Percentiles rank a stretch among this genome's conserved stretches.
These are phyloP conservation scores for Picochlorum sp. DNA, from an alignment of 139 green algal species.

Conservation along the genomic window DNA sequence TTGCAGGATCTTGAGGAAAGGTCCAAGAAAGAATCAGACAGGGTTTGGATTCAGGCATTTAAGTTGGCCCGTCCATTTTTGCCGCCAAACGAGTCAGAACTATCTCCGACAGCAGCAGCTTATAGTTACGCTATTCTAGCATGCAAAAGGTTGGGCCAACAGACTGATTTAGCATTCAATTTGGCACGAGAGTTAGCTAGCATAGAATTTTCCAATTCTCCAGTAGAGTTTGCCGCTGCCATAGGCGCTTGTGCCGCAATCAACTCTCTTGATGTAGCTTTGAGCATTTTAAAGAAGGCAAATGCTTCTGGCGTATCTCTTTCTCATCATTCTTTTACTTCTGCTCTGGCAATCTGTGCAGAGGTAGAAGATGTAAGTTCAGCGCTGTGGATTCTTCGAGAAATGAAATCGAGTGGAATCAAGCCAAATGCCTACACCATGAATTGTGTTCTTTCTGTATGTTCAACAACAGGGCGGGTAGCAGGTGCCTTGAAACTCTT, in stretches of 20 bases:
- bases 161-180: slow-evolving; percentile 1
- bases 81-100: slow-evolving; percentile 1
- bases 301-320: neutral
- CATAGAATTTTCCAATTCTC: slow-evolving; percentile 1
- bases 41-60: neutral
- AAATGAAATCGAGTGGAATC: slow-evolving; percentile 17
- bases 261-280: slow-evolving; percentile 1
- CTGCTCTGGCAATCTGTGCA: neutral
- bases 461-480: neutral
- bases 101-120: slow-evolving; percentile 1
- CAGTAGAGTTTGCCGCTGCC: slow-evolving; percentile 7
- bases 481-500: slow-evolving; percentile 6
- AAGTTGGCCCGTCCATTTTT: neutral
- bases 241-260: slow-evolving; percentile 14
- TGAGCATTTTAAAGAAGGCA: slow-evolving; percentile 11
- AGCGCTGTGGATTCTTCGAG: slow-evolving; percentile 5
- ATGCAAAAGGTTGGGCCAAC: slow-evolving; percentile 8
- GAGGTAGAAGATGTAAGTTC: neutral
- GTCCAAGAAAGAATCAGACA: neutral
- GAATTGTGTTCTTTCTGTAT: neutral
- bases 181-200: slow-evolving; percentile 3
- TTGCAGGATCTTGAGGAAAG: neutral
- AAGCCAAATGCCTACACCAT: slow-evolving; percentile 2
- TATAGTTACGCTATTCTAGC: slow-evolving; percentile 6
- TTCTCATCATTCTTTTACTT: neutral